These are phyloP conservation scores for Microstegium vimineum DNA, from an alignment of 176 grass and related monocot species.

Conservation along the genomic window DNA sequence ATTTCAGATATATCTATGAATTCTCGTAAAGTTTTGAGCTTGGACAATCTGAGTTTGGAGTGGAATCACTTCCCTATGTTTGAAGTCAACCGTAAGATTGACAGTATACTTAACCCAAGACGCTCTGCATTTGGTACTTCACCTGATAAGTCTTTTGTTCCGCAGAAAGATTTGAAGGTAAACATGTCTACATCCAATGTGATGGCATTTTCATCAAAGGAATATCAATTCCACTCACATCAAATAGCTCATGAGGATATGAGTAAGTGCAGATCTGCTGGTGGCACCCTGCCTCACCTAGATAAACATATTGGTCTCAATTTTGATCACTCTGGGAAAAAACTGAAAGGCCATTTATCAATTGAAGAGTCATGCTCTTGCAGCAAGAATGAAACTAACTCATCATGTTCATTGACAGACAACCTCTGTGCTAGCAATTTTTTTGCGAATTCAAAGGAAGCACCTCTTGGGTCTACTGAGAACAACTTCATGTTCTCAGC, in stretches of 20 bases:
- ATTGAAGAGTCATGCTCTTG: slow-evolving; percentile 39
- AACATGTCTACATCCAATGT: slow-evolving; percentile 35
- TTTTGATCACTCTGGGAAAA: slow-evolving; percentile 23
- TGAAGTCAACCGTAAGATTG: slow-evolving; percentile 66
- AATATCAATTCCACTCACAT: slow-evolving; percentile 31
- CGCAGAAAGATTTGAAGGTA: slow-evolving; percentile 34
- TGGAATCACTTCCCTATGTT: slow-evolving; percentile 67
- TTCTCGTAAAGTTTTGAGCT: slow-evolving; percentile 30
- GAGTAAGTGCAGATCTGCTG: slow-evolving; percentile 27
- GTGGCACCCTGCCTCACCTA: slow-evolving; percentile 10
- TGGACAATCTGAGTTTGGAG: slow-evolving; percentile 39
- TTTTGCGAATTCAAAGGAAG: slow-evolving; percentile 23
- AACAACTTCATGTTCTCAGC: no score
- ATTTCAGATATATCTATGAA: slow-evolving; percentile 31
- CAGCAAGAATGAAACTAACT: slow-evolving; percentile 42
- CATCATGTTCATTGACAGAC: slow-evolving; percentile 30
- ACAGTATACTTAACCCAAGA: slow-evolving; percentile 58
- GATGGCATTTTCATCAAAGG: slow-evolving; percentile 44
- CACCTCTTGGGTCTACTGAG: background rate
- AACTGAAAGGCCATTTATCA: slow-evolving; percentile 41
- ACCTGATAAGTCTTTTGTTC: slow-evolving; percentile 40
- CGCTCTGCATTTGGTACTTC: slow-evolving; percentile 5
- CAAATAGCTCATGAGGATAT: slow-evolving; percentile 32
- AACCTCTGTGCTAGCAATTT: background rate
- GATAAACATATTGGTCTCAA: slow-evolving; percentile 37